Base-by-base conservation (phyloP, 352 stramenopile genomes). In the Globisporangium sylvaticum region DNA sequence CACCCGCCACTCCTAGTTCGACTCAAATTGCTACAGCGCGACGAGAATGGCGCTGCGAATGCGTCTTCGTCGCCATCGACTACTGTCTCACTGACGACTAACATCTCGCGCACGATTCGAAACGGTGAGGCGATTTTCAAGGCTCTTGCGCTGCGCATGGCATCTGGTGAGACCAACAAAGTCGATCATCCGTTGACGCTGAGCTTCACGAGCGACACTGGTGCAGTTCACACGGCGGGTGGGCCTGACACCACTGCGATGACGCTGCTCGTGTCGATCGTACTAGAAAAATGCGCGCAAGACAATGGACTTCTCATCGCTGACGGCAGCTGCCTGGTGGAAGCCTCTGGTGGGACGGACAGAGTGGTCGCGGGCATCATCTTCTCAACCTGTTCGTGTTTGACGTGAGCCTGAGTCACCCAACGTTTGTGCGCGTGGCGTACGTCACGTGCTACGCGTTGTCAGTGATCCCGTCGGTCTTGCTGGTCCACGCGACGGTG, bases 321-420 rank as follows among this genome's bases (percentile, higher is more conserved):
- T 0, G 64, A 67, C 37, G 64, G 68, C 27, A 61, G 52, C 12
- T 74, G 68, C 34, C 37, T 71, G 9, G 56, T 71, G 1, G 68
- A 71, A 31, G 64, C 68, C 3, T 57, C 7, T 1, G 64, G 58
- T 14, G 64, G 62, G 24, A 61, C 37, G 1, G 31, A 65, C 10
- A 39, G 46, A 24, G 22, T 71, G 25, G 42, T 74, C 42, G 68
- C 64, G 8, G 67, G 50, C 32, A 24, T 72, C 55, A 54, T 69
- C 20, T 65, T 72, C 27, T 60, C 39, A 65, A 74, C 25, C n/a
- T 74, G 31, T 74, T 74, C 59, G 3, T 71, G 12, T 74, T 63
- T 54, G 68, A 71, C 20, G 52, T 62, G 8, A 71, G 53, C 9
- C 53, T 74, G 31, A 63, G 25, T 10, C 58, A 74, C 37, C 20